Percentiles rank a stretch among this genome's conserved stretches.
Conservation (phyloP, 1,139 yeast species). For the Suhomyces maxii region DNA sequence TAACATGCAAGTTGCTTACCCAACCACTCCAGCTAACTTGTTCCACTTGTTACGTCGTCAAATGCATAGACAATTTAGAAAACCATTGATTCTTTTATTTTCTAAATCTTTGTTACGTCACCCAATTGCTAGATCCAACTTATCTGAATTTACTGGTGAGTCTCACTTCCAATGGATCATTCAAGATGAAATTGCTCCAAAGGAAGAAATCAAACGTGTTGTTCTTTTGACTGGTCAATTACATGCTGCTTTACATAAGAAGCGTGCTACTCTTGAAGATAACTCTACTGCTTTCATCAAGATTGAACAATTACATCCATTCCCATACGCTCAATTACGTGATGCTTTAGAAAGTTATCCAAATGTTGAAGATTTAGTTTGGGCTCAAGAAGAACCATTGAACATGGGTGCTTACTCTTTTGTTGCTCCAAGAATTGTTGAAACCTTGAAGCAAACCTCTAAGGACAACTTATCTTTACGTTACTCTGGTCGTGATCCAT, state of each 20-base stretch:
- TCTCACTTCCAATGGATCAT: constrained; percentile 94
- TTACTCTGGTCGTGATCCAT: constrained; percentile 97
- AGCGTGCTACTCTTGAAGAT: constrained; percentile 73
- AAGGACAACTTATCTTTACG: constrained; percentile 58
- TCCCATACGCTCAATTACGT: constrained; percentile 95
- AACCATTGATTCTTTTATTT: constrained; percentile 86
- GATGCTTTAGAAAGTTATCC: constrained; percentile 82
- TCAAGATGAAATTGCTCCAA: constrained; percentile 79
- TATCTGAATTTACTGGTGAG: constrained; percentile 86
- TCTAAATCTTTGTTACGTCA: constrained; percentile 95
- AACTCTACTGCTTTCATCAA: constrained; percentile 85
- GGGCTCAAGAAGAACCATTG: constrained; percentile 99
- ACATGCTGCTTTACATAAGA: constrained; percentile 86
- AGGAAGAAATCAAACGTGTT: constrained; percentile 85
- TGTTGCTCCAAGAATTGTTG: constrained; percentile 77
- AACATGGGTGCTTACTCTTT: constrained; percentile 91
- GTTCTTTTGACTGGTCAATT: constrained; percentile 93
- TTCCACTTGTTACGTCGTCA: constrained; percentile 98
- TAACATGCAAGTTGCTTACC: constrained; percentile 97
- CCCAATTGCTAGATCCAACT: constrained; percentile 89
- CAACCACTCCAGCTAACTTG: constrained; percentile 95
- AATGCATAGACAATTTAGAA: constrained; percentile 99
- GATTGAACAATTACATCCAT: constrained; percentile 96
- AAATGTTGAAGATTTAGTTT: constrained; percentile 81
- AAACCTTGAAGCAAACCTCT: constrained; percentile 73